Evolutionary conservation across 2,329 filamentous ascomycete species (phyloP), one percentile per base, ranked within the genome.

Genomic region (Diaporthe aspalathi): DNA sequence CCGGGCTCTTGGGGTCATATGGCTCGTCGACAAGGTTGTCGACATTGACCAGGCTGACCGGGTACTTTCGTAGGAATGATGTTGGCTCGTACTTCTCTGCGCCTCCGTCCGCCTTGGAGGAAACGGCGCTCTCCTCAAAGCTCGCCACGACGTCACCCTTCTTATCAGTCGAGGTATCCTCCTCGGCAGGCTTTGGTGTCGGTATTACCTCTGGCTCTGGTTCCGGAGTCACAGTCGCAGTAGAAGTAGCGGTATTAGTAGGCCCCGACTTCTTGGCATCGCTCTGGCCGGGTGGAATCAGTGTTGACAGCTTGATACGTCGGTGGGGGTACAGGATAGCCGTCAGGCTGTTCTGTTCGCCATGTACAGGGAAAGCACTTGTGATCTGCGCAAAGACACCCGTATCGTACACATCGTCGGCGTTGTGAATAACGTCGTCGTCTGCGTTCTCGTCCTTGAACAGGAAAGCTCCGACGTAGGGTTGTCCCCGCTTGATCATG

Each of bases 321-420:
- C 96, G 92, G 81, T 99, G 96, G 2, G 96, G 97, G 80, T 99
- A 99, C 22, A 99, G 86, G 49, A 99, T 97, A 29, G 95, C 95
- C 5, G 96, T 98, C 77, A 99, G 85, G 70, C 92, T 93, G 63
- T 91, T 91, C 75, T 95, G 92, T 76, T 97, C 94, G 17, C 94
- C 94, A 73, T 93, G 90, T 3, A 96, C 93, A 20, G 96, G 95
- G 79, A 98, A 98, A 3, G 94, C 94, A 79, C 95, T 98, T 1
- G 96, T 99, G 74, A 99, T 95, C 80, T 99, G 96, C 60, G 96
- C 97, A 80, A 99, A 99, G 1, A 98, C 96, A 73, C 96, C 96
- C 20, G 97, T 93, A 76, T 98, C 94, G 81, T 99, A 93, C 38
- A 99, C 95, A 77, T 99, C 96, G 73, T 95, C 92, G 35, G 92